Evolutionary conservation across 148 eudicot genomes (phyloP).

Genomic region (Dianthus caryophyllus): DNA sequence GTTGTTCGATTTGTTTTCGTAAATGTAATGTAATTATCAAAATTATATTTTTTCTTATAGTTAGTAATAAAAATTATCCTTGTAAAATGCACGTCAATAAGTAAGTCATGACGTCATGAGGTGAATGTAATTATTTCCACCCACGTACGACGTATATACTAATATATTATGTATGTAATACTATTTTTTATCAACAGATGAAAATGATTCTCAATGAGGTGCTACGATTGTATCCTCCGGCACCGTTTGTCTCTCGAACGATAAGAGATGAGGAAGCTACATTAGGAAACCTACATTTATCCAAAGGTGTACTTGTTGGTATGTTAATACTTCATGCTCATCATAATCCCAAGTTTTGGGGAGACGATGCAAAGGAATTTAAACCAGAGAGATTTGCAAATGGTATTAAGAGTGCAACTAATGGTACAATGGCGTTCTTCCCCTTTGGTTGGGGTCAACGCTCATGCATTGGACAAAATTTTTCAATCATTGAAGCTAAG

Average conservation of each 20-base stretch:
- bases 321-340: conserved; percentile 35
- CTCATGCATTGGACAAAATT: conserved; percentile 35
- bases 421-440: conserved; percentile 8
- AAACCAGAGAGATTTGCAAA: conserved; percentile 22
- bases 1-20: too few species aligned
- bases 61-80: too few species aligned
- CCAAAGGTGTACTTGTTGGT: conserved; percentile 25
- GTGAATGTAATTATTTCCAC: too few species aligned
- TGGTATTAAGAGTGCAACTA: conserved; percentile 20
- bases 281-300: conserved; percentile 20
- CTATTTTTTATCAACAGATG: neutral
- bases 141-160: too few species aligned
- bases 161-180: neutral
- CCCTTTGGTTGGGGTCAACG: conserved; percentile 22
- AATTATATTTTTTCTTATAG: too few species aligned
- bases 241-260: conserved; percentile 18
- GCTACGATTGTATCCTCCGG: conserved; percentile 40
- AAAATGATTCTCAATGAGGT: conserved; percentile 41
- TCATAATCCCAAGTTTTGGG: conserved; percentile 43
- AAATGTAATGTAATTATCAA: too few species aligned
- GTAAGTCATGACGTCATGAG: too few species aligned
- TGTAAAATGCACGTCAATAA: too few species aligned
- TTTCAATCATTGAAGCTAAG: conserved; percentile 45
- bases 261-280: conserved; percentile 8
- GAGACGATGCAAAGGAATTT: conserved; percentile 31